Evolutionary conservation across 2,329 filamentous ascomycete species (phyloP), one percentile per base, ranked within the genome.

Genomic region (Aspergillus sp.): DNA sequence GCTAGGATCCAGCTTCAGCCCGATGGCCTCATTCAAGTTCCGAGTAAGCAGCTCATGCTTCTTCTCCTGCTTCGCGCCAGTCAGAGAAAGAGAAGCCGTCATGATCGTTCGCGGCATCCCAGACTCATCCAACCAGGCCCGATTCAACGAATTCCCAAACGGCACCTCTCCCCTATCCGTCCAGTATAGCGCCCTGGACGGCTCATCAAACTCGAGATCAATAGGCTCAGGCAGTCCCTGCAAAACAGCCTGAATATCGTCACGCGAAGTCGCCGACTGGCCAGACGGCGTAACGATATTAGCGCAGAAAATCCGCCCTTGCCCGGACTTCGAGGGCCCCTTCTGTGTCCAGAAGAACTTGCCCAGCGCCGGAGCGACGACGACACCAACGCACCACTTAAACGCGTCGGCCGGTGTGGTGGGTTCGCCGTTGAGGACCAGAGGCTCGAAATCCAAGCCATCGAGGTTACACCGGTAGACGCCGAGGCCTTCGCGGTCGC

Each of bases 331-430:
- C 5, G 64, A 63, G 0, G 61, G 53, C 0, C 75, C 75, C 44
- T 78, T 78, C 33, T 78, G 74, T 0, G 68, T 72, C 74, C 75
- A 79, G 55, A 72, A 78, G 25, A 79, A 57, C 28, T 66, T 63
- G 4, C 64, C 62, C 1, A 52, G 49, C 0, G 44, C 35, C 0
- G 55, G 51, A 6, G 65, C 64, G 1, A 79, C 55, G 0, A 67
- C 52, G 26, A 79, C 64, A 2, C 75, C 74, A 7, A 78, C 73
- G 31, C 71, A 75, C 70, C 71, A 75, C 3, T 58, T 29, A 2
- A 22, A 22, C 2, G 41, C 47, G 7, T 46, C 36, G 12, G 49
- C 34, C 10, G 44, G 25, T 11, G 43, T 26, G 20, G 35, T 49
- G 15, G 24, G 14, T 29, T 55, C 42, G 4, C 57, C 61, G 2